Percentiles rank a stretch among this genome's conserved stretches.
Evolutionary conservation across 331 rosid species (phyloP).

Genomic region (Dryas integrifolia): DNA sequence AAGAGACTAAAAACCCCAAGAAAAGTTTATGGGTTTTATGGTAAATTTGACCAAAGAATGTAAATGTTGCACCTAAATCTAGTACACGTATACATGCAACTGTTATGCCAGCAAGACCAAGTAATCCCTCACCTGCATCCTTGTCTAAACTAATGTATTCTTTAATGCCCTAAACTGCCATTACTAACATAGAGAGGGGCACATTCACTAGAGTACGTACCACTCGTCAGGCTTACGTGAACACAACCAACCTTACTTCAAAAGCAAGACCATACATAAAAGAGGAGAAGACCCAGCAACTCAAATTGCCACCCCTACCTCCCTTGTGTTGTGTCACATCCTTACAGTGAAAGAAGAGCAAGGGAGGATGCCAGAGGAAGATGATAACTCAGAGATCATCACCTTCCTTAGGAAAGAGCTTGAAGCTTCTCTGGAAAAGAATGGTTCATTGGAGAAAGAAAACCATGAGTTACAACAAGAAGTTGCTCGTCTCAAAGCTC

Average conservation of each 20-base stretch:
- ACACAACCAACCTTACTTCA: constrained; percentile 50
- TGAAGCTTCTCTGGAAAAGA: constrained; percentile 48
- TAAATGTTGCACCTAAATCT: constrained; percentile 58
- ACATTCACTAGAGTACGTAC: constrained; percentile 20
- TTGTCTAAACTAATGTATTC: too few species aligned
- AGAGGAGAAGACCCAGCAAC: constrained; percentile 26
- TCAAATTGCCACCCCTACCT: constrained; percentile 13
- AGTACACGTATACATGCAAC: constrained; percentile 39
- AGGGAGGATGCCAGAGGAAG: constrained; percentile 45
- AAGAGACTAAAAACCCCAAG: neutral
- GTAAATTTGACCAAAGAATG: constrained; percentile 47
- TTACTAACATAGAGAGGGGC: constrained; percentile 31
- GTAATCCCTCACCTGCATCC: constrained; percentile 37
- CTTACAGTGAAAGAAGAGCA: constrained; percentile 25
- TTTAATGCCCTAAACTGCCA: constrained; percentile 22
- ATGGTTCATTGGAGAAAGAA: constrained; percentile 59
- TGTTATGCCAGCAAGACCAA: constrained; percentile 38
- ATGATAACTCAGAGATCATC: constrained; percentile 48
- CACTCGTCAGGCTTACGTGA: constrained; percentile 19
- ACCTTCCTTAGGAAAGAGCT: constrained; percentile 44
- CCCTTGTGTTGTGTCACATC: constrained; percentile 17
- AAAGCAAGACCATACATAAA: constrained; percentile 43
- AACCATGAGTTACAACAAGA: constrained; percentile 72
- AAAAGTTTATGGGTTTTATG: constrained; percentile 10
- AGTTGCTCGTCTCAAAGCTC: constrained; percentile 55